Conservation (phyloP, 2,329 filamentous ascomycete genomes). For the Gaeumannomyces sp. region DNA sequence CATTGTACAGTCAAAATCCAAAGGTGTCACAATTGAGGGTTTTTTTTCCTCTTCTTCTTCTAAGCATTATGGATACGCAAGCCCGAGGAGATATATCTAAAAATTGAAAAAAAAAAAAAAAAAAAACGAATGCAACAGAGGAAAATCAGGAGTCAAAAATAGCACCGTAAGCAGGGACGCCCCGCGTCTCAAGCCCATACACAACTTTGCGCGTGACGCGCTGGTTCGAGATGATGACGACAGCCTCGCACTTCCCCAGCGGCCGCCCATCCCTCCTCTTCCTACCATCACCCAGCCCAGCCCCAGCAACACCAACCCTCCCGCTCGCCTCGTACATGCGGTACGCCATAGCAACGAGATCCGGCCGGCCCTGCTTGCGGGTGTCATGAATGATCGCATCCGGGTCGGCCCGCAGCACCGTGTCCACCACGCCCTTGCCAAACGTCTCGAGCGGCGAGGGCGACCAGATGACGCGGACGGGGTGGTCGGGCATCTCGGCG, state of each 20-base stretch:
- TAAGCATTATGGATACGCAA: too few relatives aligned
- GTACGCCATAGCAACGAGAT: constrained; percentile 14
- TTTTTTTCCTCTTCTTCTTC: too few relatives aligned
- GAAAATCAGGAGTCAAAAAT: constrained; percentile 21
- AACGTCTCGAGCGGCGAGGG: constrained; percentile 27
- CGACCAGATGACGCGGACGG: constrained; percentile 29
- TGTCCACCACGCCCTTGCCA: constrained; percentile 26
- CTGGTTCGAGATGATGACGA: constrained; percentile 29
- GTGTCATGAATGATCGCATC: constrained; percentile 16
- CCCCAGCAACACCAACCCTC: neutral
- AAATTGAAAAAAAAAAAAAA: too few relatives aligned
- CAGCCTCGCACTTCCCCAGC: constrained; percentile 16
- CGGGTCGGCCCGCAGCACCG: constrained; percentile 15
- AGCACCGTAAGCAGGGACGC: constrained; percentile 28
- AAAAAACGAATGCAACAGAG: too few relatives aligned
- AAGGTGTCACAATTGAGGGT: too few relatives aligned
- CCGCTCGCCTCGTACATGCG: constrained; percentile 12
- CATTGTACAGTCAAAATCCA: too few relatives aligned
- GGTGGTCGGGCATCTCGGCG: constrained; percentile 36
- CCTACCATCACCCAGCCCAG: neutral
- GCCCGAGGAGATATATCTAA: too few relatives aligned
- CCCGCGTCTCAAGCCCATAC: constrained; percentile 25
- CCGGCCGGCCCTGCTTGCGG: constrained; percentile 12
- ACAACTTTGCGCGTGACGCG: constrained; percentile 27
- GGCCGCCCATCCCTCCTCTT: neutral